Percentiles rank a stretch among this genome's conserved stretches.
phyloP scores from a whole-genome alignment of 257 asterid species.

The Ocimum tenuiflorum region DNA sequence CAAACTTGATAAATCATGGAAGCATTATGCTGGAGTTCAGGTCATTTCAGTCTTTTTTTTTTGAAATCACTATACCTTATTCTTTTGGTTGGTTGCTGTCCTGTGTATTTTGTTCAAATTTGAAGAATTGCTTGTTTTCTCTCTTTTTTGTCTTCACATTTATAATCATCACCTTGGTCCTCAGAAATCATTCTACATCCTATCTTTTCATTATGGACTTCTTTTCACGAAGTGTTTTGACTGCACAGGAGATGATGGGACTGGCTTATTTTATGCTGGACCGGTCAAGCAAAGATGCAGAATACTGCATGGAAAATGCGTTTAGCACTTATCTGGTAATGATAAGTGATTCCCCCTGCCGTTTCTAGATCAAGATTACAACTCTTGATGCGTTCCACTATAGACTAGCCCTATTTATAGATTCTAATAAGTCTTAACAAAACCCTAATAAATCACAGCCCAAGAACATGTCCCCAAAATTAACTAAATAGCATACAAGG shows the following conservation, averaged over 20 bases:
- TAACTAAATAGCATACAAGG: no score
- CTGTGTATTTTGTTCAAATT: not conserved
- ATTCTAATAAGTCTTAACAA: no score
- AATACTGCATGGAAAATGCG: conserved; percentile 95
- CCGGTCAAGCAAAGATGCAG: conserved; percentile 88
- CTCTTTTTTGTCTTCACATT: not conserved
- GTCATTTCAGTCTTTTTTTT: conserved; percentile 29
- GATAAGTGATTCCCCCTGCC: no score
- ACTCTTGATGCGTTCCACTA: no score
- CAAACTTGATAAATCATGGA: conserved; percentile 98
- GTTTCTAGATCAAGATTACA: no score
- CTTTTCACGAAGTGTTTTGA: conserved; percentile 15
- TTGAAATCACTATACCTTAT: conserved; percentile 1
- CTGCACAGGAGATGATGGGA: conserved; percentile 90
- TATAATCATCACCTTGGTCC: no score
- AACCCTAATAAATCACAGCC: no score
- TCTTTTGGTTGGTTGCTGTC: conserved; percentile 18
- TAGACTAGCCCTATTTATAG: no score
- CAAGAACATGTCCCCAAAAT: no score
- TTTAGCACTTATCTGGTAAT: conserved; percentile 73
- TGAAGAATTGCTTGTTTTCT: not conserved
- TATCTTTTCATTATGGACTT: conserved; percentile 7
- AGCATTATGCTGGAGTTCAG: conserved; percentile 94
- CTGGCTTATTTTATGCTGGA: conserved; percentile 88
- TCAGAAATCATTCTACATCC: no score